phyloP scores from a whole-genome alignment of 768 basidiomycete genomes.

The Kondoa malvinella region DNA sequence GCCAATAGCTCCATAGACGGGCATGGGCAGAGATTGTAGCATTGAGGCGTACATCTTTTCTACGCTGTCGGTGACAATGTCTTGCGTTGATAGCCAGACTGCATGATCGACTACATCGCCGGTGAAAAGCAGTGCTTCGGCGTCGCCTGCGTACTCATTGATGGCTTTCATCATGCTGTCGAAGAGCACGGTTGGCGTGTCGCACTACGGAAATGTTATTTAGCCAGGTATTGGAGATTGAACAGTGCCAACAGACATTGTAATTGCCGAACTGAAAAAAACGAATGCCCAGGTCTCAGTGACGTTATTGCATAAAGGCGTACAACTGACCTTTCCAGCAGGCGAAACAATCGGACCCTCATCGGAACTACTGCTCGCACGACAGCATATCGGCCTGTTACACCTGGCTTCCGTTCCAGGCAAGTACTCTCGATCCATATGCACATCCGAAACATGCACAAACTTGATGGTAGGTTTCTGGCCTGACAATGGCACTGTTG shows the following conservation, averaged over 20 bases:
- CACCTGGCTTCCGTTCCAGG: constrained; percentile 43
- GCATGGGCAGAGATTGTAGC: constrained; percentile 12
- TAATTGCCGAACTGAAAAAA: constrained; percentile 12
- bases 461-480: constrained; percentile 38
- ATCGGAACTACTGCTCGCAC: constrained; percentile 34
- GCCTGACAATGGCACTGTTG: neutral
- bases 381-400: constrained; percentile 49
- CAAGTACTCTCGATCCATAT: constrained; percentile 44
- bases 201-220: constrained; percentile 35
- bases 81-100: constrained; percentile 13
- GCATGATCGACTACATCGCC: constrained; percentile 46
- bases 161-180: constrained; percentile 41
- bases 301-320: neutral
- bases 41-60: constrained; percentile 31
- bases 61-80: constrained; percentile 1
- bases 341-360: constrained; percentile 33
- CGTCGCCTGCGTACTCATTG: constrained; percentile 24
- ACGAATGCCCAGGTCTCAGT: neutral
- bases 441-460: constrained; percentile 48
- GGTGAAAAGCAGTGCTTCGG: constrained; percentile 44
- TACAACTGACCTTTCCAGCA: constrained; percentile 34
- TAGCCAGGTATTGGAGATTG: constrained; percentile 38
- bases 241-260: neutral
- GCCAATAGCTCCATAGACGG: constrained; percentile 19
- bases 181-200: constrained; percentile 39